Evolutionary conservation across 139 green algal genomes (phyloP).

Genomic region (Tetraselmis striata): DNA sequence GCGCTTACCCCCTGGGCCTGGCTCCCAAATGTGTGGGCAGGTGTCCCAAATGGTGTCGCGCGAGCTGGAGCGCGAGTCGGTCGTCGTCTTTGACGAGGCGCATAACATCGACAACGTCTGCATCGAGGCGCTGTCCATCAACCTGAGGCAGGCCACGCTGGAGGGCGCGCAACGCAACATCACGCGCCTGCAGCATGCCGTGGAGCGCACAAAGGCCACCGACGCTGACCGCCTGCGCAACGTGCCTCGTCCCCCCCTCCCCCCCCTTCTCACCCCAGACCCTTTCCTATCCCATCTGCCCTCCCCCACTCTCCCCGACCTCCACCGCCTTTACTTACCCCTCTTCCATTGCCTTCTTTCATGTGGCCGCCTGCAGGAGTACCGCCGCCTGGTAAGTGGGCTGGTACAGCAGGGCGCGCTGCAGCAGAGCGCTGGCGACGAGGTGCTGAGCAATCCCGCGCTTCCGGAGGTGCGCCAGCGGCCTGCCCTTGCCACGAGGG

Average conservation of each 20-base stretch:
- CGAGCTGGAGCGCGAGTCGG: constrained; percentile 94
- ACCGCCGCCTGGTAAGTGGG: constrained; percentile 67
- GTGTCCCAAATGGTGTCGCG: constrained; percentile 84
- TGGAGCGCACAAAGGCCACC: constrained; percentile 40
- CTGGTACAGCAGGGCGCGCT: constrained; percentile 67
- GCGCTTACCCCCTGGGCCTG: no score
- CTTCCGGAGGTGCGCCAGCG: constrained; percentile 73
- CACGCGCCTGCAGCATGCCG: constrained; percentile 47
- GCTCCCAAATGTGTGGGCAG: constrained; percentile 27
- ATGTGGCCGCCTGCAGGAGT: constrained; percentile 61
- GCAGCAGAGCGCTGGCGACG: constrained; percentile 36
- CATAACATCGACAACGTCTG: constrained; percentile 99
- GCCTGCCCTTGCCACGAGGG: no score
- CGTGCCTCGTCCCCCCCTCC: background rate
- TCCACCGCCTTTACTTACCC: background rate
- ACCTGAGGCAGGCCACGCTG: constrained; percentile 79
- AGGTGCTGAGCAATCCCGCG: constrained; percentile 78
- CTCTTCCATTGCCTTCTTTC: background rate
- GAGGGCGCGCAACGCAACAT: constrained; percentile 81
- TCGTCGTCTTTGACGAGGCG: constrained; percentile 99
- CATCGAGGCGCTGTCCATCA: constrained; percentile 87
- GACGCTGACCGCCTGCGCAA: constrained; percentile 19
- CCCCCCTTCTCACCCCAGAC: background rate
- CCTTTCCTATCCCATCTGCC: background rate
- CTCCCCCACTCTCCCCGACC: background rate